Evolutionary conservation across 768 basidiomycete genomes (phyloP), one percentile per base, ranked within the genome.

Genomic region (Crassisporium funariophilum): DNA sequence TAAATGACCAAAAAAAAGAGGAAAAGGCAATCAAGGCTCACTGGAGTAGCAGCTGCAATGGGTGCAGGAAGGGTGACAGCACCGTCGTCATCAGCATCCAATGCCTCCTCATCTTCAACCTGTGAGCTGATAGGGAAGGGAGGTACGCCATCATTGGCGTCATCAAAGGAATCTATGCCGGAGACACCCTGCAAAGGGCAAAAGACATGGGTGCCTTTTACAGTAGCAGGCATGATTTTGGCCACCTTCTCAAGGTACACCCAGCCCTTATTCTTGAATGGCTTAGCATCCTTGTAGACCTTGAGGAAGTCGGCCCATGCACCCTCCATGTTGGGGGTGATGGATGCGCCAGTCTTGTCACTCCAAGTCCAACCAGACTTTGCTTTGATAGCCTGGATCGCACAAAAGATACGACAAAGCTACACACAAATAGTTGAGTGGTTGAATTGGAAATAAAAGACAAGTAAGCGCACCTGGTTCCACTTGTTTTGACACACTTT

Each of bases 361-460:
- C 27, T 47, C 61, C 64, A 66, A 13, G 48, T 56, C 58, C 56
- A 66, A 29, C 64, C 61, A 12, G 59, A 61, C 10, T 34, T 21
- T 2, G 10, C 22, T 48, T 52, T 50, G 41, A 63, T 55, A 13
- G 49, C 47, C 35, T 57, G 52, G 9, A 65, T 56, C 11, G 35
- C 48, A 22, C 34, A 13, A 20, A 44, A 56, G 8, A 19, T 49
- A 4, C n/a, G 36, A 22, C 43, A 35, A 10, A 59, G 44, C 57
- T 61, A 25, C 35, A 31, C 21, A 49, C 19, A 35, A 25, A 19
- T 8, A 39, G 19, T n/a, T 20, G n/a, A 42, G 8, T 23, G 22
- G 35, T 21, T 23, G 2, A 15, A 15, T 29, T 20, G 29, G 31
- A n/a, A 35, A 44, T 17, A 41, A 17, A 37, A 37, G 11, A 44